Evolutionary conservation across 2,329 filamentous ascomycete species (phyloP).

Genomic region (Xylariaceae sp.): DNA sequence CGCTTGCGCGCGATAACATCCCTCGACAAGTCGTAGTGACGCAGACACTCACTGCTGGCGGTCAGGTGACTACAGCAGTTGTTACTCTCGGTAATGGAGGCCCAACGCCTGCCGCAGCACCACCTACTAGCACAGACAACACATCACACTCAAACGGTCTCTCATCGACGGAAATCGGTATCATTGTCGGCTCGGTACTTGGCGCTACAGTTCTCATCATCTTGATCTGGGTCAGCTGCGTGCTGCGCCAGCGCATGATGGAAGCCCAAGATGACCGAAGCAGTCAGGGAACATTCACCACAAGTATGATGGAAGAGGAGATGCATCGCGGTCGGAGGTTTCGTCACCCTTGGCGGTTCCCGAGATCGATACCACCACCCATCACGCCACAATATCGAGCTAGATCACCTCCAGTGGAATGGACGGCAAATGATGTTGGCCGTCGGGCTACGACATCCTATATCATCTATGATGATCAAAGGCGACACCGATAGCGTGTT

Average conservation of each 20-base stretch:
- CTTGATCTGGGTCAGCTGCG: constrained; percentile 24
- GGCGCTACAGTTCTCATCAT: constrained; percentile 24
- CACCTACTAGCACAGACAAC: constrained; percentile 2
- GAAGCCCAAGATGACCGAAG: constrained; percentile 8
- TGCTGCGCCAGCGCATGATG: constrained; percentile 15
- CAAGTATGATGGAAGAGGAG: constrained; percentile 1
- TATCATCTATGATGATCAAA: constrained; percentile 1
- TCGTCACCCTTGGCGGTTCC: constrained; percentile 21
- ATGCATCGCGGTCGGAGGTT: constrained; percentile 6
- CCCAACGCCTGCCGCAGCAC: constrained; percentile 14
- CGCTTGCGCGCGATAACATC: constrained; percentile 6
- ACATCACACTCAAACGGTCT: constrained; percentile 19
- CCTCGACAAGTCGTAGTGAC: constrained; percentile 29
- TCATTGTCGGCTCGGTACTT: constrained; percentile 27
- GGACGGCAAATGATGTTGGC: constrained; percentile 9
- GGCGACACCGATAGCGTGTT: no score
- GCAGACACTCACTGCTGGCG: constrained; percentile 29
- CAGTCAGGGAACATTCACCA: background rate
- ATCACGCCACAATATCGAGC: constrained; percentile 19
- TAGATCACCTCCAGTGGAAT: background rate
- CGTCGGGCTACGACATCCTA: constrained; percentile 1
- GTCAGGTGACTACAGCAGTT: constrained; percentile 26
- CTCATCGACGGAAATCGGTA: constrained; percentile 22
- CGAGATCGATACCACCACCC: constrained; percentile 27
- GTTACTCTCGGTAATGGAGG: constrained; percentile 28